phyloP scores from a whole-genome alignment of 2,329 filamentous ascomycete genomes.

The Diplodia corticola region DNA sequence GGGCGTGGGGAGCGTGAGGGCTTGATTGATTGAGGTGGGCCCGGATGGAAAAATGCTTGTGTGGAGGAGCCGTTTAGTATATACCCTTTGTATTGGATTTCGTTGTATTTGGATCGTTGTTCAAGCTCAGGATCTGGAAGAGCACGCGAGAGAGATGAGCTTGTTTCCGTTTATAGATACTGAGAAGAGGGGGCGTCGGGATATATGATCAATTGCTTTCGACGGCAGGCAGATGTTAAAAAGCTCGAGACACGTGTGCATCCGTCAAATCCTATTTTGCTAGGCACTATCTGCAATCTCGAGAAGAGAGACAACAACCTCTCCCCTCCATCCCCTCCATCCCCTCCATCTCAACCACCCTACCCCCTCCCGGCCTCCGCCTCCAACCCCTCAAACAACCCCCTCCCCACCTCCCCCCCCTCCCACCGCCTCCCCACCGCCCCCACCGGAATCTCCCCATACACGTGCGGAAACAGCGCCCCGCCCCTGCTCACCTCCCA shows the following conservation, averaged over 20 bases:
- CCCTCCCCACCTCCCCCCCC: background rate
- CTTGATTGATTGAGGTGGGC: background rate
- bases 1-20: background rate
- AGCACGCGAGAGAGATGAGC: background rate
- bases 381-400: background rate
- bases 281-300: too few species aligned
- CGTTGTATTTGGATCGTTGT: background rate
- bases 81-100: background rate
- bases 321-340: too few species aligned
- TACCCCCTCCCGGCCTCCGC: background rate
- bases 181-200: too few species aligned
- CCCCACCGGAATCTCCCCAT: background rate
- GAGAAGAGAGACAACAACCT: too few species aligned
- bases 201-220: too few species aligned
- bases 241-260: too few species aligned
- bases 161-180: too few species aligned
- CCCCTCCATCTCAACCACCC: background rate
- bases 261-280: too few species aligned
- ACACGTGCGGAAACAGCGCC: constrained; percentile 24
- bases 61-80: background rate
- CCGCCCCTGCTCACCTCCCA: constrained; percentile 24
- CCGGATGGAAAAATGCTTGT: too few species aligned
- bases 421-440: background rate
- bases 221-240: too few species aligned
- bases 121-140: background rate